Evolutionary conservation across 2,329 filamentous ascomycete genomes (phyloP), one percentile per base, ranked within the genome.

Genomic region (Penicillium sp.): DNA sequence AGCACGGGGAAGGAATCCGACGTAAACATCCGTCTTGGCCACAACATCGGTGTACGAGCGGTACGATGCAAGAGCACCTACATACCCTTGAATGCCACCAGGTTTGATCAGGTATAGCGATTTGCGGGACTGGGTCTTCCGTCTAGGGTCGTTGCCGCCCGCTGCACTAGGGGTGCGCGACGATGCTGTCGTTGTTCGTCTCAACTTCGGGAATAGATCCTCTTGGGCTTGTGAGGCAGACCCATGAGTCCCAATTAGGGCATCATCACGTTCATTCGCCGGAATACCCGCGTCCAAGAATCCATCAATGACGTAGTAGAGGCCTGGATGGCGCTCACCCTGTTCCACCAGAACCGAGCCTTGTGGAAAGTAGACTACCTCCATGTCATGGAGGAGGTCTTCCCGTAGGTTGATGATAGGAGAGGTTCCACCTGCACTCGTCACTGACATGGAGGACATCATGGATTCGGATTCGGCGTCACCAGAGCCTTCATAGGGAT

Each of bases 271-370:
- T n/a, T 89, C 85, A 39, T 87, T 85, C 0, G 85, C 79, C 2
- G 90, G 87, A n/a, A 95, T 88, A 59, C 91, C 92, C 42, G 97
- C 92, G 67, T 99, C 94, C 35, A 99, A 78, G 66, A 99, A 99
- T 0, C 94, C 94, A 71, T 99, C 94, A 48, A 99, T 89, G 3
- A 99, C 93, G 74, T 99, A 99, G 76, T 99, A 99, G 0, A 99
- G 74, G 0, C 94, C 94, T 0, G 94, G 94, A 65, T 95, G 96
- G n/a, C 94, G 85, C 72, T 99, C 94, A 10, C 94, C 93, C 76
- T 97, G 92, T 69, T 99, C 94, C 0, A 99, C 92, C 16, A 99
- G 81, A 0, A 99, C 89, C 2, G 94, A 93, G 2, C 90, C 92
- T 72, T 97, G 90, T 0, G 92, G 93, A 63, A 99, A 99, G 76